A percentile compares a stretch with the other conserved stretches of the same genome.
These are phyloP conservation scores for Pythium sukuiense DNA, from an alignment of 352 stramenopile species.

Conservation along the genomic window DNA sequence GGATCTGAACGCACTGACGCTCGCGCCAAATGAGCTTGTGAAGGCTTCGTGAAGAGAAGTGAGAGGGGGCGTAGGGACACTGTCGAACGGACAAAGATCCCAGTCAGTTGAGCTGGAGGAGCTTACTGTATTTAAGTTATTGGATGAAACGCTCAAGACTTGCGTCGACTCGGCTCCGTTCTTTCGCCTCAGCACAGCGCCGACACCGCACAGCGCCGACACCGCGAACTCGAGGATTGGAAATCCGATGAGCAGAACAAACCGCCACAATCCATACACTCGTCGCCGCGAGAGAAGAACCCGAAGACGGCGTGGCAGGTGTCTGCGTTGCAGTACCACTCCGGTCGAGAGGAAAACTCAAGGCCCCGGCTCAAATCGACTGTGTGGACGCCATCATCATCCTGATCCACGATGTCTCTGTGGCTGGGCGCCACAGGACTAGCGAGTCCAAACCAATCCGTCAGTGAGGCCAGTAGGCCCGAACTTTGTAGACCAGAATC, in stretches of 20 bases:
- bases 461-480: slow-evolving; percentile 16
- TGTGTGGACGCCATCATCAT: neutral
- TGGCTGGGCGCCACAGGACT: neutral
- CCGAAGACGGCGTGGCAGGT: slow-evolving; percentile 66
- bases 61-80: neutral
- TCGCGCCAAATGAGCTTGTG: slow-evolving; percentile 4
- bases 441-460: slow-evolving; percentile 12
- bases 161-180: neutral
- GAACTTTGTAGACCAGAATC: slow-evolving; percentile 10
- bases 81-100: neutral
- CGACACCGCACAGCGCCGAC: slow-evolving; percentile 13
- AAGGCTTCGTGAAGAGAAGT: slow-evolving; percentile 7
- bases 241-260: slow-evolving; percentile 64
- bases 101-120: neutral
- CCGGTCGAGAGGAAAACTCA: slow-evolving; percentile 55
- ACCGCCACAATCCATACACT: slow-evolving; percentile 49
- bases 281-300: slow-evolving; percentile 55
- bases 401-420: neutral
- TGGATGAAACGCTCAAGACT: slow-evolving; percentile 4
- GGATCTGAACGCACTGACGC: slow-evolving; percentile 17
- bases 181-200: neutral
- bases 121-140: slow-evolving; percentile 22
- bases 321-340: slow-evolving; percentile 73
- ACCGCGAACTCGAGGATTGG: slow-evolving; percentile 15
- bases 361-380: slow-evolving; percentile 3